Evolutionary conservation across 495 filamentous ascomycete species (phyloP), one percentile per base, ranked within the genome.

Genomic region (Geoglossum glabrum): DNA sequence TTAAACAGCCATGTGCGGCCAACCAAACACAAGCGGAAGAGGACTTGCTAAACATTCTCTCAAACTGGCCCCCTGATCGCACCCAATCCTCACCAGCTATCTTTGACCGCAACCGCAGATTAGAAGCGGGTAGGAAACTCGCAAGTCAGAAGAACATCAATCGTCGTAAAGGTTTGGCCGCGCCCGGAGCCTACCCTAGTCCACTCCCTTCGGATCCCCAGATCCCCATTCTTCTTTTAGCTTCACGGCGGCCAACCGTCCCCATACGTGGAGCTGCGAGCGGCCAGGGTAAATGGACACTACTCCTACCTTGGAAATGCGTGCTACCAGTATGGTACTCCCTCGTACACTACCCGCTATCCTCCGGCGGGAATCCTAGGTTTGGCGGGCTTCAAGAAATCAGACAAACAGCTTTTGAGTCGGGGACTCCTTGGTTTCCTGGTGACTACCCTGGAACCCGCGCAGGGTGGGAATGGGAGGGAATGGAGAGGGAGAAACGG

Each of bases 251-350:
- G 11, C 65, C 74, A 26, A 60, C 67, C 15, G 59, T 64, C 36
- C 64, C 66, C n/a, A 58, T 63, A 7, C 72, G 62, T 26, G 28
- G 49, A 27, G 17, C 25, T 17, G 28, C 4, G 9, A 63, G 62
- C 50, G 66, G 69, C 0, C 81, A 83, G 49, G 84, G 85, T 0
- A 79, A 73, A 1, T 97, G 90, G 89, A 93, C 85, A 0, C 63
- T 98, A 1, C 74, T 97, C 31, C 72, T 92, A 2, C 92, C 92
- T 0, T 97, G 92, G 90, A 90, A 88, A 64, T 95, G 87, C 61
- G 83, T 96, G 30, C 68, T 76, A 23, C 81, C 88, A 0, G 71
- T 97, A 36, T 98, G 92, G 92, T 86, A 90, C 63, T 76, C 79
- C 17, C 63, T 98, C 13, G 83, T 95, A 78, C 86, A 86, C 64